phyloP scores from a whole-genome alignment of 1,284 basidiomycete species.

The Somion occarium region DNA sequence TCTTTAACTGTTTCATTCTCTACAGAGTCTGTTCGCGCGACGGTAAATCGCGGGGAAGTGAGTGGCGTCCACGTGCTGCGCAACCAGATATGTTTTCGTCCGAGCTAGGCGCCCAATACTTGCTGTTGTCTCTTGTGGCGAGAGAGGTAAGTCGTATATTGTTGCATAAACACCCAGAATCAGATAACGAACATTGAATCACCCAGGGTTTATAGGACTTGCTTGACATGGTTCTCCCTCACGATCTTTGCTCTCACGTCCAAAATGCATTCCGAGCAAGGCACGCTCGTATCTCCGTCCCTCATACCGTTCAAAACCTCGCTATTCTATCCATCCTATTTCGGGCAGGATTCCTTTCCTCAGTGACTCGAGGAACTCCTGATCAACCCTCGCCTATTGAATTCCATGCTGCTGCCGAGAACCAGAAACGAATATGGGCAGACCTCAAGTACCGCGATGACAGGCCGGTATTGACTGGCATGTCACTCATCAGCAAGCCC shows the following conservation, averaged over 20 bases:
- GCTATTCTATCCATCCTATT: constrained; percentile 83
- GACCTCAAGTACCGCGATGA: constrained; percentile 88
- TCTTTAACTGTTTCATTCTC: no score
- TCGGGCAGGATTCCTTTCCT: constrained; percentile 81
- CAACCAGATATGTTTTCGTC: no score
- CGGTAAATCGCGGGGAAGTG: no score
- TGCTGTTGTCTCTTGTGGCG: no score
- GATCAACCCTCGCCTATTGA: constrained; percentile 56
- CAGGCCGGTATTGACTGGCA: constrained; percentile 68
- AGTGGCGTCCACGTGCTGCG: no score
- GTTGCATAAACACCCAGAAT: no score
- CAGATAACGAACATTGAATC: no score
- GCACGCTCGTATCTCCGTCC: constrained; percentile 66
- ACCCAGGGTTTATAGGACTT: no score
- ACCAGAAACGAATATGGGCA: constrained; percentile 79
- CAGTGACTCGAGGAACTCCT: constrained; percentile 75
- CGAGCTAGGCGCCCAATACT: no score
- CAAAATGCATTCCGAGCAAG: constrained; percentile 88
- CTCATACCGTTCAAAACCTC: constrained; percentile 79
- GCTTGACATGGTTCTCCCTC: constrained; percentile 72
- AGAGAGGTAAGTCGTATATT: no score
- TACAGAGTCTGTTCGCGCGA: no score
- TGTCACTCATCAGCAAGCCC: constrained; percentile 74
- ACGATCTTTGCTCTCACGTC: constrained; percentile 79
- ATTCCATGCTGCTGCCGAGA: constrained; percentile 52